A percentile compares a stretch with the other conserved stretches of the same genome.
Evolutionary conservation across 352 stramenopile species (phyloP).

Genomic region (Pythium volutum): DNA sequence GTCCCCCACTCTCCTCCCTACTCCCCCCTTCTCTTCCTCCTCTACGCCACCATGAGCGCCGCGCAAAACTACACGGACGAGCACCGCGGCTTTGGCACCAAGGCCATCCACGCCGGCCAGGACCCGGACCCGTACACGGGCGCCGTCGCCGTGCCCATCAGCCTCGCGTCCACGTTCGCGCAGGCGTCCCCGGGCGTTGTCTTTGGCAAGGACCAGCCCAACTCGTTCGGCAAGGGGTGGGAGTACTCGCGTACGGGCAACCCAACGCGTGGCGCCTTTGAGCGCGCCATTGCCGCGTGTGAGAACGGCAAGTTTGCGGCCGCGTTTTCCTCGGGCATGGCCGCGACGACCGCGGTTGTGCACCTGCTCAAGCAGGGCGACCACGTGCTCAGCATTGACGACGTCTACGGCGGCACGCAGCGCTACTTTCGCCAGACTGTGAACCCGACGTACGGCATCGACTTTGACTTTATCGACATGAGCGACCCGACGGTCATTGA

Average conservation of each 20-base stretch:
- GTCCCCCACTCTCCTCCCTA: too few relatives aligned
- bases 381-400: slow-evolving; percentile 94
- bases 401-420: slow-evolving; percentile 95
- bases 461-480: slow-evolving; percentile 95
- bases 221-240: slow-evolving; percentile 94
- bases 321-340: slow-evolving; percentile 89
- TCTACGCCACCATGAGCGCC: slow-evolving; percentile 36
- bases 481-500: slow-evolving; percentile 81
- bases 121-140: slow-evolving; percentile 70
- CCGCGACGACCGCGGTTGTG: slow-evolving; percentile 85
- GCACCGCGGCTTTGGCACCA: slow-evolving; percentile 81
- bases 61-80: slow-evolving; percentile 63
- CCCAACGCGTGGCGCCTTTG: slow-evolving; percentile 93
- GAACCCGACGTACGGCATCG: slow-evolving; percentile 86
- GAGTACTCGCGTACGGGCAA: slow-evolving; percentile 95
- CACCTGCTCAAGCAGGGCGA: slow-evolving; percentile 90
- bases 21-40: neutral
- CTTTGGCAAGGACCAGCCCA: slow-evolving; percentile 68
- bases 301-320: slow-evolving; percentile 91
- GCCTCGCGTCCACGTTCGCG: slow-evolving; percentile 90
- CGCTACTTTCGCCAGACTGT: slow-evolving; percentile 93
- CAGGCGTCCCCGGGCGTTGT: slow-evolving; percentile 75
- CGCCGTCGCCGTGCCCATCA: slow-evolving; percentile 89
- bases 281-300: slow-evolving; percentile 90
- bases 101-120: slow-evolving; percentile 82